Evolutionary conservation across 2,329 filamentous ascomycete genomes (phyloP).

Genomic region (Nigrospora osmanthi): DNA sequence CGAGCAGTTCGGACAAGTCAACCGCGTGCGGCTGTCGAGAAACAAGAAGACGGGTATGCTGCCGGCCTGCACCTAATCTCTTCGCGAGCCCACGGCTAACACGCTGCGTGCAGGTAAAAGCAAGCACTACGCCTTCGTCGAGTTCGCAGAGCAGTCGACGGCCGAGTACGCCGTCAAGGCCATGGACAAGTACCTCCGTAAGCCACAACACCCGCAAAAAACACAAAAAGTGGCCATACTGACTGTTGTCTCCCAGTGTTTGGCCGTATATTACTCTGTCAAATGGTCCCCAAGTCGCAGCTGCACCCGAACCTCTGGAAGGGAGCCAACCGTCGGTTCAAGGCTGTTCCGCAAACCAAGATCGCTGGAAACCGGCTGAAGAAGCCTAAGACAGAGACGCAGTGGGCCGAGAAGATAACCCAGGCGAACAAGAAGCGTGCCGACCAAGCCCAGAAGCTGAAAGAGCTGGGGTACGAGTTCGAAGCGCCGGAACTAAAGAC

Average conservation of each 20-base stretch:
- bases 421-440: slow-evolving; percentile 65
- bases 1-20: slow-evolving; percentile 79
- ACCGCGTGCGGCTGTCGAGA: too few species aligned
- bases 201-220: not conserved
- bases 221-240: slow-evolving; percentile 1
- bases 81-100: too few species aligned
- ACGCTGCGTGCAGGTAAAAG: slow-evolving; percentile 54
- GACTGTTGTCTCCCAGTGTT: slow-evolving; percentile 53
- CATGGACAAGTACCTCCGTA: slow-evolving; percentile 64
- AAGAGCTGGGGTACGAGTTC: slow-evolving; percentile 78
- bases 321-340: slow-evolving; percentile 84
- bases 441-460: slow-evolving; percentile 65
- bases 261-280: slow-evolving; percentile 86
- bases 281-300: slow-evolving; percentile 66
- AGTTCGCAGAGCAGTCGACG: slow-evolving; percentile 71
- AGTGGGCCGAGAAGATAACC: slow-evolving; percentile 70
- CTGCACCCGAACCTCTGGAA: slow-evolving; percentile 80
- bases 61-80: too few species aligned
- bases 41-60: too few species aligned
- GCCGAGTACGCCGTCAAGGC: slow-evolving; percentile 89
- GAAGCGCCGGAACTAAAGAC: slow-evolving; percentile 64
- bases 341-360: slow-evolving; percentile 79
- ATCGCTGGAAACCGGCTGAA: slow-evolving; percentile 71
- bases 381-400: slow-evolving; percentile 62
- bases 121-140: slow-evolving; percentile 92